Base-by-base conservation (phyloP, 2,329 filamentous ascomycete genomes). In the Colletotrichum echinochloae region DNA sequence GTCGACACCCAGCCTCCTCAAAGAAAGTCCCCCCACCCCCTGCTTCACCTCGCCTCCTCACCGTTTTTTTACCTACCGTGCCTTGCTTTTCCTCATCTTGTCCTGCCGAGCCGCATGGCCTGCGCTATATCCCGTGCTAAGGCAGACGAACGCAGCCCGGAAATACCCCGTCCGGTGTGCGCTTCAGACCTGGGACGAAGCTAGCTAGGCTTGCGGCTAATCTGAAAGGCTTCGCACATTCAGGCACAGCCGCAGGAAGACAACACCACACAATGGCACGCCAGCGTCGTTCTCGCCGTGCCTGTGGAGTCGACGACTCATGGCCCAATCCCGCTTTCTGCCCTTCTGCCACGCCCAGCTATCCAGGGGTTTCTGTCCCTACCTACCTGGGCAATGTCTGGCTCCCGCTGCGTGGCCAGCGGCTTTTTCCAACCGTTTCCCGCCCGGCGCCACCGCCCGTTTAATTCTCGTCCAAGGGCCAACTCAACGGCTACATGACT, bases 191-290 rank as follows among this genome's bases (percentile, higher is more conserved):
- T 66, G 63, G 56, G 67, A 70, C 49, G 63, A 70, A 61, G 67
- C 63, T 70, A 61, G 67, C 63, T 70, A 70, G 63, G 18, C 49
- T 60, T 52, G 63, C 67, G 44, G 51, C 63, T 70, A 66, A 61
- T 70, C 52, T 39, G 33, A 39, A 39, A 18, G n/a, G 28, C 55
- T 51, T 26, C 14, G 3, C 7, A 26, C n/a, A 26, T 48, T 61
- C 35, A 60, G 63, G 41, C 66, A 65, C 63, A 28, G 57, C 66
- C 66, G 63, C 66, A 61, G 20, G 18, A 60, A 60, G 18, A 55
- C 46, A 8, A 26, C 39, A 7, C n/a, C 59, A 37, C 16, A 35
- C 30, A 39, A 39, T 20, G 44, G 49, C 66, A 59, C 63, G 48
- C 60, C 60, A 41, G 26, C 46, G 33, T 49, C 49, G 49, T 66